Conservation (phyloP, 1,284 basidiomycete species). For the Kwoniella shivajii region DNA sequence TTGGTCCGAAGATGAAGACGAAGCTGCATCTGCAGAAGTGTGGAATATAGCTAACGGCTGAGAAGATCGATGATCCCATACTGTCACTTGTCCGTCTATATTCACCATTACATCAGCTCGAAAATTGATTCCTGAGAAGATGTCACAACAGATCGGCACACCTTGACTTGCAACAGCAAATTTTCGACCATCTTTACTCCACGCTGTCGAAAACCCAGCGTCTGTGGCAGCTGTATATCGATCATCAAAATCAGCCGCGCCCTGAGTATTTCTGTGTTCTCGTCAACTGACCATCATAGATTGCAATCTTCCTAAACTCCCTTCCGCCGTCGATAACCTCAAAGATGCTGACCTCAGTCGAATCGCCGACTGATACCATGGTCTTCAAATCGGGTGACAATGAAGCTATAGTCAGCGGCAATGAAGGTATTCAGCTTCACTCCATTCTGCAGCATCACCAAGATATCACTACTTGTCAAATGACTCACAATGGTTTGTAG, state of each 20-base stretch:
- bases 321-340: conserved; percentile 50
- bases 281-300: conserved; percentile 39
- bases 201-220: conserved; percentile 51
- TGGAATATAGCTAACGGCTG: conserved; percentile 50
- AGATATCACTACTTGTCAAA: no score
- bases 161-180: conserved; percentile 54
- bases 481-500: conserved; percentile 54
- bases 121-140: neutral
- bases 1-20: conserved; percentile 1
- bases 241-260: neutral
- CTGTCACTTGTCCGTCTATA: conserved; percentile 52
- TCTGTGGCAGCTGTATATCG: conserved; percentile 47
- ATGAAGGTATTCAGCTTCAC: neutral
- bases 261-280: no score
- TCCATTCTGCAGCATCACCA: neutral
- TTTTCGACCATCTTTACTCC: conserved; percentile 54
- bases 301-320: conserved; percentile 47
- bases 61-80: conserved; percentile 54
- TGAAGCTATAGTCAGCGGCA: conserved; percentile 34
- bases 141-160: conserved; percentile 1
- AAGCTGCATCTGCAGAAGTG: conserved; percentile 24
- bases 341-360: conserved; percentile 51
- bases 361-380: conserved; percentile 54
- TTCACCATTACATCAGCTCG: neutral
- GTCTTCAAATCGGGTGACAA: conserved; percentile 51